Conservation (phyloP, 331 rosid species). For the Dryas integrifolia region DNA sequence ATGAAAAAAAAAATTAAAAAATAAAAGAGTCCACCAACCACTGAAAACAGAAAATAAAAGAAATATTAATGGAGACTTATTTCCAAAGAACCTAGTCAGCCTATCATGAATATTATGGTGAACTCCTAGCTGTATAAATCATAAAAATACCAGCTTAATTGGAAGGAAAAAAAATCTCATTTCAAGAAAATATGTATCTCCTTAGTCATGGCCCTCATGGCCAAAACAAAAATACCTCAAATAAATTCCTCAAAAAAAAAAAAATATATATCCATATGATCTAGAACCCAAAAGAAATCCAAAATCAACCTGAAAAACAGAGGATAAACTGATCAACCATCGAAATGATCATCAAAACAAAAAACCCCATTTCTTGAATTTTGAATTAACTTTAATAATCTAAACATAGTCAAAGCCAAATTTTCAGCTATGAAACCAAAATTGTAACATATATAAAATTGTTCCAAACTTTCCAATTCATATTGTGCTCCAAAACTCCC, state of each 20-base stretch:
- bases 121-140: no score
- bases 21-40: no score
- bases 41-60: no score
- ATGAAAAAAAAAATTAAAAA: no score
- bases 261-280: slow-evolving; percentile 1
- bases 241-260: no score
- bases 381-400: no score
- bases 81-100: no score
- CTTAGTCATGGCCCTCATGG: background rate
- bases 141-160: no score
- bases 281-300: background rate
- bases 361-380: background rate
- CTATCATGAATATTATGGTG: no score
- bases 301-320: background rate
- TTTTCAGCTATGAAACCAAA: background rate
- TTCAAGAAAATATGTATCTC: background rate
- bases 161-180: background rate
- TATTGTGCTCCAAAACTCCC: background rate
- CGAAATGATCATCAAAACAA: background rate
- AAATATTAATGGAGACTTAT: no score
- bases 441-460: background rate
- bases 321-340: background rate
- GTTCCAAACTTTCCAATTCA: background rate
- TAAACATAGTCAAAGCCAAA: background rate
- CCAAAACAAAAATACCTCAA: background rate